Base-by-base conservation (phyloP, 176 grass and related monocot genomes). In the Oryza nivara region DNA sequence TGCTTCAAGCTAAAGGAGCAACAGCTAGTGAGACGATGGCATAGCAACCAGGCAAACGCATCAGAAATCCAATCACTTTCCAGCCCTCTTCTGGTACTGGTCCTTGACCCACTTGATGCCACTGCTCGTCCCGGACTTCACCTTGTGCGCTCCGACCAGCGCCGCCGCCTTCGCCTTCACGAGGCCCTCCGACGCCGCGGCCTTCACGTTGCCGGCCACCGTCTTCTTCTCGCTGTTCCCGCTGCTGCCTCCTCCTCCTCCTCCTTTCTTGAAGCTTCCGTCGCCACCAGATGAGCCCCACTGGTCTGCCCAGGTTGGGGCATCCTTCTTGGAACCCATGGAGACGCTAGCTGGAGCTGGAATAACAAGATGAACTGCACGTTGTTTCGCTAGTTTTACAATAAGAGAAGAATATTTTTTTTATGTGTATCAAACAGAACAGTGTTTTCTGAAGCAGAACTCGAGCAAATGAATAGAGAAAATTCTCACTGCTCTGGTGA, bases 61-160 rank as follows among this genome's bases (percentile, higher is more conserved):
- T 70, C 20, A 20, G 14, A 11, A 41, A 41, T 2, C 6, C 84
- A 14, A 25, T 86, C 84, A 86, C 76, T 86, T 72, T 41, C 88
- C 78, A 5, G 71, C 75, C 25, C 81, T 85, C 74, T 92, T 95
- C 63, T 95, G 86, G 83, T 85, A 95, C 76, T 91, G 81, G 14
- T 76, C 85, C 70, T 89, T 95, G 35, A 91, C 86, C 90, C 93
- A 95, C 80, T 92, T 90, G 83, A 92, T 85, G 72, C 93, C 83
- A 22, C 56, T 79, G 70, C 25, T 86, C 7, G 93, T 88, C 11
- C 88, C 90, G 25, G 79, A 71, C 83, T 92, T 95, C 0, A 92
- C 80, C 80, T 91, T 95, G 67, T 82, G 66, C 22, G 93, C 90
- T 17, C 90, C 93, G 6, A 88, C 69, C 46, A 82, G 56, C 9